Conservation (phyloP, 176 grass and related monocot species). For the Tillandsia leiboldiana region DNA sequence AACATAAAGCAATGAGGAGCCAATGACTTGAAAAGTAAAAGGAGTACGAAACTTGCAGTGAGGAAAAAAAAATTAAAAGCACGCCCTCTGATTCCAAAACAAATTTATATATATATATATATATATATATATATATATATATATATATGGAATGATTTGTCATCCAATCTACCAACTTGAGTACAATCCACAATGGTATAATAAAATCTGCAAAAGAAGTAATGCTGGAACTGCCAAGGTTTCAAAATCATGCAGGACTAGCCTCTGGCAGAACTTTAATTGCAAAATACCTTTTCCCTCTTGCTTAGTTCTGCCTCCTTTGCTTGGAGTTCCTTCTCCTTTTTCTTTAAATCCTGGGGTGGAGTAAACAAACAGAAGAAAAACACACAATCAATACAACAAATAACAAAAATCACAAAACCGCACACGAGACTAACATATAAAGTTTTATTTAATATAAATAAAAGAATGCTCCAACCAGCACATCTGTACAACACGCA, state of each 20-base stretch:
- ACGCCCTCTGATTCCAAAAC: background rate
- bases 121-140: background rate
- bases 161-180: background rate
- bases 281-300: conserved; percentile 63
- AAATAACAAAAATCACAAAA: background rate
- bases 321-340: conserved; percentile 85
- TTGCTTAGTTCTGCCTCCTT: conserved; percentile 86
- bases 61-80: background rate
- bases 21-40: background rate
- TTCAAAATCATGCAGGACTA: conserved; percentile 2
- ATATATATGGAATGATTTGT: background rate
- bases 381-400: background rate
- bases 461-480: background rate
- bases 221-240: background rate
- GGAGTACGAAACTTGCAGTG: background rate
- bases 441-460: background rate
- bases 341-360: conserved; percentile 74
- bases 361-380: conserved; percentile 6
- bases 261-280: background rate
- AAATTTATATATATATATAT: background rate
- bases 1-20: background rate
- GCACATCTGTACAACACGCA: background rate
- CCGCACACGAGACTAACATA: background rate
- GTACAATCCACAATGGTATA: background rate
- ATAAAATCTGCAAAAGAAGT: background rate